phyloP scores from a whole-genome alignment of 495 filamentous ascomycete species.

The Neurospora sp. region DNA sequence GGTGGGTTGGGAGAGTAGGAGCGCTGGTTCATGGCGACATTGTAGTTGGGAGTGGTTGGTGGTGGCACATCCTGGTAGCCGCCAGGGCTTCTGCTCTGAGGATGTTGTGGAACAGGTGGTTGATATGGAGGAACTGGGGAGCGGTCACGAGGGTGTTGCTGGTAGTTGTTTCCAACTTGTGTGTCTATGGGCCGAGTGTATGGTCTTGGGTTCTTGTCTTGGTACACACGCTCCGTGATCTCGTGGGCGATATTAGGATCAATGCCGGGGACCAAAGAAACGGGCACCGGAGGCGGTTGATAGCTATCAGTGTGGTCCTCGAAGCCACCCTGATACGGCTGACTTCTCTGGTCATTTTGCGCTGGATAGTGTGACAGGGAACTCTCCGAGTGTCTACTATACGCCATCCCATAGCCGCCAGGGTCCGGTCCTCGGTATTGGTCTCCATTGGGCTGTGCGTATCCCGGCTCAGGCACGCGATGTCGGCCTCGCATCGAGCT shows the following conservation, averaged over 20 bases:
- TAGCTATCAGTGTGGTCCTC: slow-evolving; percentile 27
- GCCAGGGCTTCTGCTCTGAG: slow-evolving; percentile 21
- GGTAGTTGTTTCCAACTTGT: slow-evolving; percentile 5
- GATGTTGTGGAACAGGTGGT: not conserved
- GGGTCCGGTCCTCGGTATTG: slow-evolving; percentile 46
- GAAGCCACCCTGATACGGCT: slow-evolving; percentile 21
- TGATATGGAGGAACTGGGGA: not conserved
- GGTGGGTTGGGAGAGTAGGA: slow-evolving; percentile 50
- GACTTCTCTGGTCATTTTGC: slow-evolving; percentile 9
- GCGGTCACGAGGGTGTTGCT: not conserved
- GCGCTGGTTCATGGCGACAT: slow-evolving; percentile 28
- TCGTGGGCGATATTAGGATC: slow-evolving; percentile 49
- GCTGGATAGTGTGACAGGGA: slow-evolving; percentile 10
- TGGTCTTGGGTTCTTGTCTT: slow-evolving; percentile 34
- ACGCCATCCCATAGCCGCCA: slow-evolving; percentile 8
- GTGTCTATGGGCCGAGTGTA: slow-evolving; percentile 31
- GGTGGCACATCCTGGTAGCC: slow-evolving; percentile 30
- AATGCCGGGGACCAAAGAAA: slow-evolving; percentile 61
- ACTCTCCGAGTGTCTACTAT: slow-evolving; percentile 17
- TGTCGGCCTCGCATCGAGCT: not conserved
- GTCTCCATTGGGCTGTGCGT: slow-evolving; percentile 50
- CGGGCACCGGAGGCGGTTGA: slow-evolving; percentile 43
- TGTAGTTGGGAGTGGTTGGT: slow-evolving; percentile 19
- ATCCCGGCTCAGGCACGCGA: not conserved
- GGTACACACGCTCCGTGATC: slow-evolving; percentile 40